phyloP scores from a whole-genome alignment of 345 rosid species.

The Citrus sinensis region DVS_A1.0 CM039168.1:1744001-1744500 shows the following conservation, averaged over 20 bases:
- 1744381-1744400: neutral
- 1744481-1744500: constrained; percentile 89
- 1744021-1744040: constrained; percentile 79
- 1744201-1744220: constrained; percentile 92
- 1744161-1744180: constrained; percentile 72
- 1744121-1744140: constrained; percentile 89
- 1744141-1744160: constrained; percentile 72
- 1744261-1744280: constrained; percentile 92
- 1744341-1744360: neutral
- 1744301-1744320: neutral
- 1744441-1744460: constrained; percentile 94
- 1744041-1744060: constrained; percentile 60
- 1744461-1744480: constrained; percentile 92
- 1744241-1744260: constrained; percentile 93
- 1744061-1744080: constrained; percentile 87
- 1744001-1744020: constrained; percentile 89
- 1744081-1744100: constrained; percentile 93
- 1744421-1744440: constrained; percentile 89
- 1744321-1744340: neutral
- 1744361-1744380: neutral
- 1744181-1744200: constrained; percentile 70
- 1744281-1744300: constrained; percentile 29
- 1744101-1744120: constrained; percentile 91
- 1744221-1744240: constrained; percentile 94
- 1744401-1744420: neutral